Conservation (phyloP, 768 basidiomycete species). For the Astraeus odoratus region DNA sequence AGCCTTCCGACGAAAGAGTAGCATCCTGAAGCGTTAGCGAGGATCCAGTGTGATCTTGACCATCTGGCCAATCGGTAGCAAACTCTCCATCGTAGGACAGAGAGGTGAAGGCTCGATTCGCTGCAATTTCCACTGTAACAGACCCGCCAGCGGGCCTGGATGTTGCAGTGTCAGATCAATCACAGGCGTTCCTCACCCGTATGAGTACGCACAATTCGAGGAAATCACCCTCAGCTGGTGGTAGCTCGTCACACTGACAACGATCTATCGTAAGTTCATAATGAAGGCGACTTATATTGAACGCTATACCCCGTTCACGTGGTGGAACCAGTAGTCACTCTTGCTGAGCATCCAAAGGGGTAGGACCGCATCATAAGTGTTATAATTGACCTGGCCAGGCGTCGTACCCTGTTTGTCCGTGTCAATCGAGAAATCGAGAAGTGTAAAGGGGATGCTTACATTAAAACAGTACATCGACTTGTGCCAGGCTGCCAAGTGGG, state of each 20-base stretch:
- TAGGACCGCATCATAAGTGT: constrained; percentile 32
- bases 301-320: constrained; percentile 3
- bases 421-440: not conserved
- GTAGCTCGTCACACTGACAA: constrained; percentile 38
- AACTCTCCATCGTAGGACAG: constrained; percentile 36
- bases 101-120: constrained; percentile 42
- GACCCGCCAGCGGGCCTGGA: constrained; percentile 40
- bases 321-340: constrained; percentile 36
- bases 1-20: constrained; percentile 12
- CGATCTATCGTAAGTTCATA: not conserved
- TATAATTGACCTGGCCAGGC: constrained; percentile 26
- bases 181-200: not conserved
- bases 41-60: constrained; percentile 36
- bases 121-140: constrained; percentile 43
- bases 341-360: constrained; percentile 39
- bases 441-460: constrained; percentile 16
- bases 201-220: constrained; percentile 32
- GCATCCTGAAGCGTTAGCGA: constrained; percentile 15
- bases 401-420: constrained; percentile 21
- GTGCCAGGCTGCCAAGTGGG: constrained; percentile 38
- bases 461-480: constrained; percentile 42
- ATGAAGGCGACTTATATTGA: not conserved
- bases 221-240: constrained; percentile 36
- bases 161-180: not conserved
- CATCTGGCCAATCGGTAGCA: constrained; percentile 41